phyloP scores from a whole-genome alignment of 495 filamentous ascomycete genomes.

The Xylaria grammica region DNA sequence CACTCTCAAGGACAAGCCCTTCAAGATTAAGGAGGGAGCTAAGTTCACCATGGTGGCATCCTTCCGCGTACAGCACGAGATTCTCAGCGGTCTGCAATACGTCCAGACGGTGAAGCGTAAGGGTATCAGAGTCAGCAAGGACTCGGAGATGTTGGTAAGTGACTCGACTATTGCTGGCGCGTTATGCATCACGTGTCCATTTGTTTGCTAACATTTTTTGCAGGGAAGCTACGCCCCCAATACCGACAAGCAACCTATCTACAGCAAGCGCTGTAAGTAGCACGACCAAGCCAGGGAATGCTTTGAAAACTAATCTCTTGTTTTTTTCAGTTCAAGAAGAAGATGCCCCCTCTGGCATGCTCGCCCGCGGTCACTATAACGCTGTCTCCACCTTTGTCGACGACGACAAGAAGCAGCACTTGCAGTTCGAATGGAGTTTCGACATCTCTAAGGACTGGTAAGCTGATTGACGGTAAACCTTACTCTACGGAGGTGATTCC shows the following conservation, averaged over 20 bases:
- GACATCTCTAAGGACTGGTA: constrained; percentile 96
- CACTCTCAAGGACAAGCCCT: constrained; percentile 81
- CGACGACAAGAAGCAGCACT: constrained; percentile 84
- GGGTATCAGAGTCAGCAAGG: constrained; percentile 83
- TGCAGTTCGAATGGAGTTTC: constrained; percentile 92
- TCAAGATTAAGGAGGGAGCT: constrained; percentile 95
- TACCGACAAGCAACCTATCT: constrained; percentile 78
- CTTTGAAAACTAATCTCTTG: neutral
- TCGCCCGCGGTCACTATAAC: constrained; percentile 84
- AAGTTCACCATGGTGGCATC: constrained; percentile 89
- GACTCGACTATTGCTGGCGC: neutral
- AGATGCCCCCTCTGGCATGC: constrained; percentile 87
- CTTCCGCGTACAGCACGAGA: constrained; percentile 95
- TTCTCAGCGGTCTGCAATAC: constrained; percentile 92
- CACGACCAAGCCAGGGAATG: neutral
- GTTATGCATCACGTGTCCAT: neutral
- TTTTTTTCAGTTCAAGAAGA: constrained; percentile 74
- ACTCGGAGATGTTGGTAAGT: constrained; percentile 93
- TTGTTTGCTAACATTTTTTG: constrained; percentile 17
- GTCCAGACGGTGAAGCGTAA: constrained; percentile 89
- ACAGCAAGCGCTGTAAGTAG: constrained; percentile 87
- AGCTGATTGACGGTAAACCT: constrained; percentile 11
- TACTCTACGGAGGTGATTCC: neutral
- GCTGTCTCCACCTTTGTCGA: constrained; percentile 87
- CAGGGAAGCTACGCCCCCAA: constrained; percentile 87